Conservation (phyloP, 2,329 filamentous ascomycete species). For the Sporothrix schenckii region DNA sequence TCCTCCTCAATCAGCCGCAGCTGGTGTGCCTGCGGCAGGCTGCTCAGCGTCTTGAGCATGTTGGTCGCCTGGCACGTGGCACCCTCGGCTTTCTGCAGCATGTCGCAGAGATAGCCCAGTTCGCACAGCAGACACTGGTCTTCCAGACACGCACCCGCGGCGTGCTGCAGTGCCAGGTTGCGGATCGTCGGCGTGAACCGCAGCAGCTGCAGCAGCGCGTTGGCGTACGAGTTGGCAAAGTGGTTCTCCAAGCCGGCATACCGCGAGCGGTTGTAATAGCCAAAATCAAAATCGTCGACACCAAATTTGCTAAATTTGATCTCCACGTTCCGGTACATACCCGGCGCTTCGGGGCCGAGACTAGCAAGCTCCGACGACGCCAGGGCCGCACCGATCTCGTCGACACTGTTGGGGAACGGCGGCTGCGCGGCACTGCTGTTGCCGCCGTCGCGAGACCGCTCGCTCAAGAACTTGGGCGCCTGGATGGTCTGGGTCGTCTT, state of each 20-base stretch:
- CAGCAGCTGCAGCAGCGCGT: slow-evolving; percentile 86
- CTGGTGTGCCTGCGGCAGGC: slow-evolving; percentile 74
- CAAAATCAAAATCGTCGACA: slow-evolving; percentile 99
- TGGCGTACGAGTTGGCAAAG: slow-evolving; percentile 95
- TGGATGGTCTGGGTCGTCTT: slow-evolving; percentile 65
- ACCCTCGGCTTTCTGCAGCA: slow-evolving; percentile 93
- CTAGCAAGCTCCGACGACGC: slow-evolving; percentile 72
- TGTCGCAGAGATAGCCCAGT: slow-evolving; percentile 93
- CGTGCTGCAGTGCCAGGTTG: slow-evolving; percentile 86
- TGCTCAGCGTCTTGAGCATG: slow-evolving; percentile 84
- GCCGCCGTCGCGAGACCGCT: slow-evolving; percentile 72
- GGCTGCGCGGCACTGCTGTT: not conserved
- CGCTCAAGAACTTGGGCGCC: slow-evolving; percentile 90
- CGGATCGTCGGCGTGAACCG: slow-evolving; percentile 86
- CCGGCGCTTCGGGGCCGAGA: slow-evolving; percentile 77
- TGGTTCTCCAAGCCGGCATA: slow-evolving; percentile 95
- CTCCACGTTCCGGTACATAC: slow-evolving; percentile 90
- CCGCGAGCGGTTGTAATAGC: slow-evolving; percentile 90
- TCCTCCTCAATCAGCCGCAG: slow-evolving; percentile 86
- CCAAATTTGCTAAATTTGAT: slow-evolving; percentile 99
- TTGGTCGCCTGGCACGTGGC: slow-evolving; percentile 97
- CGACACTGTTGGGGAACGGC: slow-evolving; percentile 46
- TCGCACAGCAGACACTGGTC: slow-evolving; percentile 90
- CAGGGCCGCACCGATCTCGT: slow-evolving; percentile 66
- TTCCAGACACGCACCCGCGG: slow-evolving; percentile 78